phyloP scores from a whole-genome alignment of 176 grass and related monocot species.

The Raddia guianensis region DNA sequence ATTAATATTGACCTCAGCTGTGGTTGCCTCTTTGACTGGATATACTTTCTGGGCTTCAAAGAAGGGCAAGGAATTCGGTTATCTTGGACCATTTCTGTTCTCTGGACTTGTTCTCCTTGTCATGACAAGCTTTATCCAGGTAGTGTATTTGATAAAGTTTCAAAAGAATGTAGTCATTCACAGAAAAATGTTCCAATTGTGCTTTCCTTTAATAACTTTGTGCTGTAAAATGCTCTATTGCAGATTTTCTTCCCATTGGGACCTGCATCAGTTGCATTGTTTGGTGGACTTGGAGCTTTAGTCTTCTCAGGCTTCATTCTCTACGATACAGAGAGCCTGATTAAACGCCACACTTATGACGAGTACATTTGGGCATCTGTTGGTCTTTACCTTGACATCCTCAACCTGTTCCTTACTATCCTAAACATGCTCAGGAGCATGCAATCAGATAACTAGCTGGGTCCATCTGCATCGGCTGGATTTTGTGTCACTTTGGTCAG shows the following conservation, averaged over 20 bases:
- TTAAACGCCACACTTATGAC: constrained; percentile 89
- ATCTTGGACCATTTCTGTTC: constrained; percentile 77
- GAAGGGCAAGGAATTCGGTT: constrained; percentile 97
- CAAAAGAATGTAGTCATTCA: not conserved
- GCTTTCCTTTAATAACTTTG: constrained; percentile 11
- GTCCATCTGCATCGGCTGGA: not conserved
- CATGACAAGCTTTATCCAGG: constrained; percentile 88
- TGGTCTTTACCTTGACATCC: constrained; percentile 96
- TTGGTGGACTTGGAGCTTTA: constrained; percentile 79
- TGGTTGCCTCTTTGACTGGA: constrained; percentile 85
- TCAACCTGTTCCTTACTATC: constrained; percentile 88
- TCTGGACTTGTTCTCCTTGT: constrained; percentile 78
- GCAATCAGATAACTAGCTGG: constrained; percentile 70
- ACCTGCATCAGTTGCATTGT: constrained; percentile 65
- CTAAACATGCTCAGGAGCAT: constrained; percentile 84
- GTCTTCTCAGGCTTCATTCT: constrained; percentile 89
- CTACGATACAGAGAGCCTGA: constrained; percentile 92
- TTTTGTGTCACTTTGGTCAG: not conserved
- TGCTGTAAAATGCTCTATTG: constrained; percentile 5
- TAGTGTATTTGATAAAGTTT: constrained; percentile 35
- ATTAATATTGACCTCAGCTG: constrained; percentile 82
- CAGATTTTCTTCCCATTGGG: constrained; percentile 97
- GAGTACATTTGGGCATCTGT: constrained; percentile 99
- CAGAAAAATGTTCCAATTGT: not conserved
- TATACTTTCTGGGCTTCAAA: constrained; percentile 98